A percentile compares a stretch with the other conserved stretches of the same genome.
Evolutionary conservation across 2,329 filamentous ascomycete species (phyloP).

Genomic region (Fusarium armeniacum): DNA sequence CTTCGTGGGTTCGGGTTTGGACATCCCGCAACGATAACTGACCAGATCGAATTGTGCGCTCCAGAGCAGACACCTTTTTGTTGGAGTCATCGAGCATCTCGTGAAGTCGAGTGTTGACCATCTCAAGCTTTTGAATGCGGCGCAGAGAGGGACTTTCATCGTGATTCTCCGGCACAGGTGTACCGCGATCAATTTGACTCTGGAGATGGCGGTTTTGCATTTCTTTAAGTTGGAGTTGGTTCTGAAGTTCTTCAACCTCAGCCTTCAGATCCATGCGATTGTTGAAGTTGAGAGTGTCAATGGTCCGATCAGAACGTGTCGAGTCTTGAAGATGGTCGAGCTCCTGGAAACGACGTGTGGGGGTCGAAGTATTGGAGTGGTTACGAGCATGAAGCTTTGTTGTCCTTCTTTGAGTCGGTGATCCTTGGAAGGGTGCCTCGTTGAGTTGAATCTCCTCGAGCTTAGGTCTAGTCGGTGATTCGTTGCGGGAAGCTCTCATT

Average conservation of each 20-base stretch:
- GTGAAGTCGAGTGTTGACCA: slow-evolving; percentile 90
- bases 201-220: slow-evolving; percentile 97
- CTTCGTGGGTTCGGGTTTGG: slow-evolving; percentile 93
- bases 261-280: slow-evolving; percentile 91
- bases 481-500: slow-evolving; percentile 79
- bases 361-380: slow-evolving; percentile 82
- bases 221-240: slow-evolving; percentile 91
- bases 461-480: slow-evolving; percentile 78
- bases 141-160: slow-evolving; percentile 85
- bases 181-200: slow-evolving; percentile 81
- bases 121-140: slow-evolving; percentile 90
- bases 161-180: slow-evolving; percentile 72
- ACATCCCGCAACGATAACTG: slow-evolving; percentile 91
- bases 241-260: slow-evolving; percentile 92
- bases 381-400: slow-evolving; percentile 67
- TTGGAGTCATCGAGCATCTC: slow-evolving; percentile 95
- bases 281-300: slow-evolving; percentile 85
- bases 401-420: slow-evolving; percentile 78
- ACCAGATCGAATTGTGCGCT: slow-evolving; percentile 87
- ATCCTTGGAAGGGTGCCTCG: slow-evolving; percentile 79
- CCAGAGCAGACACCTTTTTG: slow-evolving; percentile 90
- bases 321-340: slow-evolving; percentile 76
- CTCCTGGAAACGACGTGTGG: slow-evolving; percentile 78
- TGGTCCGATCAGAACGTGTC: slow-evolving; percentile 84
- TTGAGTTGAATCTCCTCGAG: slow-evolving; percentile 91